phyloP scores from a whole-genome alignment of 192 early-diverging fungal species.

The Umbelopsis sp. region DNA sequence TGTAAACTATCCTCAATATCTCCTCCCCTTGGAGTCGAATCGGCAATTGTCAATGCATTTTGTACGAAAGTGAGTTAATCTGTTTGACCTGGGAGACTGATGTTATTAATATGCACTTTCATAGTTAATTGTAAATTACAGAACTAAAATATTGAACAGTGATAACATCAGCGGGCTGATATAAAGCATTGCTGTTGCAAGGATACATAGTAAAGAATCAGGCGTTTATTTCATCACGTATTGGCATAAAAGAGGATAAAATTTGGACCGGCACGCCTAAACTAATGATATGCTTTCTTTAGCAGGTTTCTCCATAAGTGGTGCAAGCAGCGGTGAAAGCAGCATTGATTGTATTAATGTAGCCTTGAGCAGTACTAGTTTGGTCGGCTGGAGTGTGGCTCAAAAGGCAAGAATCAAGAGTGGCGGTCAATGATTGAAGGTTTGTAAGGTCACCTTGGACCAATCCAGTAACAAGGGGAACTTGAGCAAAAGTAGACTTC shows the following conservation, averaged over 20 bases:
- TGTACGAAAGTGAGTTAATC: no score
- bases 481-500: conserved; percentile 14
- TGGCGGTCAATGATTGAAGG: conserved; percentile 3
- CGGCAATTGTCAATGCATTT: no score
- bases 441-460: background rate
- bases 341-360: background rate
- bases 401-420: conserved; percentile 10
- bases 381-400: conserved; percentile 9
- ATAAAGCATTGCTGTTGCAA: no score
- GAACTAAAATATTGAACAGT: no score
- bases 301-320: conserved; percentile 1
- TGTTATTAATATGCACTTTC: no score
- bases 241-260: background rate
- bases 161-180: no score
- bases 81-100: no score
- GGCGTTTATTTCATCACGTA: no score
- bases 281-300: background rate
- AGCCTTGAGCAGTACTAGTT: conserved; percentile 1
- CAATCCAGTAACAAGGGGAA: background rate
- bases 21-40: no score
- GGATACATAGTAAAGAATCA: no score
- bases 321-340: conserved; percentile 11
- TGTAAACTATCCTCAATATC: no score
- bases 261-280: background rate
- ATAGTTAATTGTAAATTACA: no score